Base-by-base conservation (phyloP, 2,329 filamentous ascomycete species). In the Tolypocladium cylindrosporum region DNA sequence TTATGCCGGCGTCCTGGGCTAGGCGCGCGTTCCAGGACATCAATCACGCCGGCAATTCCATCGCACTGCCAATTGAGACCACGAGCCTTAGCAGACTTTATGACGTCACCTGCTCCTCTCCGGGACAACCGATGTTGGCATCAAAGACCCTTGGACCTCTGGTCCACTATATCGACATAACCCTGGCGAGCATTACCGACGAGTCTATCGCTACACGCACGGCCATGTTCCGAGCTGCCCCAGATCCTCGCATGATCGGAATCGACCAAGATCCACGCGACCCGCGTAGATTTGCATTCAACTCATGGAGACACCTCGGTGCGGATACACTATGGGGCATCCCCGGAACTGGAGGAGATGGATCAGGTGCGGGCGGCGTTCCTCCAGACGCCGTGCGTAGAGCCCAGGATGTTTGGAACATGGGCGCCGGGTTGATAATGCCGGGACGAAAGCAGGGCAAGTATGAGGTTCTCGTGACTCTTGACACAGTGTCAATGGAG, bases 291-390 rank as follows among this genome's bases (percentile, higher is more conserved):
- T 67, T 78, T 43, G 70, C 71, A 13, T 74, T 78, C 67, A 78
- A 78, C 61, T 77, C 75, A 5, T 78, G 76, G 76, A 67, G 74
- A 9, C 69, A 72, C 58, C 73, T 78, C 61, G 76, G 75, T 1
- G 73, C 71, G 27, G 74, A 77, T 59, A 69, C 71, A 6, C 62
- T 67, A 60, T 78, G 75, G 66, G 36, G 54, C 8, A 63, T 73
- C 14, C 66, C 70, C 0, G 69, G 69, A 21, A 39, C 55, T n/a
- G 56, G 31, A 31, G 55, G 11, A 31, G 3, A 50, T 31, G 51
- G 2, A 19, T 8, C 8, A 9, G 48, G 19, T 14, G 53, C 40
- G 16, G 21, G 13, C 11, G 39, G 42, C n/a, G 42, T 58, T 21
- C 60, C 54, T 55, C 63, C 71, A 0, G 70, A 70, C n/a, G 61